Conservation (phyloP, 2,329 filamentous ascomycete genomes). For the Colletotrichum gigasporum region DNA sequence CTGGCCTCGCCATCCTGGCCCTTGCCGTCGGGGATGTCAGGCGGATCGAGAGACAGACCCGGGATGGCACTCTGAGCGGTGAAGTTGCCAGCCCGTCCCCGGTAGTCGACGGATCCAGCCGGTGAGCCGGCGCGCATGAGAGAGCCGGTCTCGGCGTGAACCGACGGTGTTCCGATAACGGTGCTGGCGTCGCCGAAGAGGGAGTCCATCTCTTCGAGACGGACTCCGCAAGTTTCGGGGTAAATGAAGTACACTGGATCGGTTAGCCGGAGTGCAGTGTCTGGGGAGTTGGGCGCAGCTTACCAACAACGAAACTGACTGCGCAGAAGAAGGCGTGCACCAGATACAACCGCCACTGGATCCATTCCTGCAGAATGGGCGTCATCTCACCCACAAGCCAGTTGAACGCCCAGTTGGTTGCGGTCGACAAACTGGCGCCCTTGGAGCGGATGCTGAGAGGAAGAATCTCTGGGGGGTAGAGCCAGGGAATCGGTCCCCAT, state of each 20-base stretch:
- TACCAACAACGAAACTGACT: conserved; percentile 94
- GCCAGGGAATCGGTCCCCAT: conserved; percentile 98
- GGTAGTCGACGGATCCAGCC: conserved; percentile 78
- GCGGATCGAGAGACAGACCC: conserved; percentile 83
- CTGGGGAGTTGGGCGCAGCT: conserved; percentile 49
- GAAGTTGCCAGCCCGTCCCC: conserved; percentile 58
- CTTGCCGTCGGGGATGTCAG: conserved; percentile 64
- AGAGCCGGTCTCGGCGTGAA: conserved; percentile 80
- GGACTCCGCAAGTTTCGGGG: conserved; percentile 94
- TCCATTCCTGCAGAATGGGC: conserved; percentile 89
- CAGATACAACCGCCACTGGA: conserved; percentile 93
- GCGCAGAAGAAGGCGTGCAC: conserved; percentile 98
- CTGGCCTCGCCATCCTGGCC: conserved; percentile 50
- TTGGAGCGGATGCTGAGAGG: conserved; percentile 97
- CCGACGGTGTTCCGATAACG: conserved; percentile 78
- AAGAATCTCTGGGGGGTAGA: conserved; percentile 98
- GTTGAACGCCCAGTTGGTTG: conserved; percentile 98
- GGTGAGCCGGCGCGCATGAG: conserved; percentile 83
- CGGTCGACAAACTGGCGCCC: conserved; percentile 94
- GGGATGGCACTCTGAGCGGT: conserved; percentile 77
- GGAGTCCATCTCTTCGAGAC: conserved; percentile 95
- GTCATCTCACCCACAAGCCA: conserved; percentile 97
- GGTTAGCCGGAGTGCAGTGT: conserved; percentile 33
- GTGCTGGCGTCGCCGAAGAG: conserved; percentile 95
- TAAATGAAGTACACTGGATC: conserved; percentile 92